A percentile compares a stretch with the other conserved stretches of the same genome.
phyloP scores from a whole-genome alignment of 345 rosid species.

The Brassica cretica region DNA sequence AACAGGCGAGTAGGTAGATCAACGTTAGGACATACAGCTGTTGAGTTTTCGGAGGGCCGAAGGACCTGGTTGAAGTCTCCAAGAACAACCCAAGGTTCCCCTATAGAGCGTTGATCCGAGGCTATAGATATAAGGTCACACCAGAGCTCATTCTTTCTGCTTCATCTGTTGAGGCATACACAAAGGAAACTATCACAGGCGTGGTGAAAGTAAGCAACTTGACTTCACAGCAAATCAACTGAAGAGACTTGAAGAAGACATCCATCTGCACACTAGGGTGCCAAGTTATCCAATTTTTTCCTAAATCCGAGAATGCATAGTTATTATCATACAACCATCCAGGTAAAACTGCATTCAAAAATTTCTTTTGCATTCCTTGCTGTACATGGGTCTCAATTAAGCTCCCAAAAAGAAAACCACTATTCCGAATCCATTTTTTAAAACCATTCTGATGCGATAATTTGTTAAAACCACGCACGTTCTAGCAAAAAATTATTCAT shows the following conservation, averaged over 20 bases:
- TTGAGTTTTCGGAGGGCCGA: too few species aligned
- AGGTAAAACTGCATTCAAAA: neutral
- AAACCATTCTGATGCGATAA: neutral
- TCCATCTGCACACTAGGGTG: neutral
- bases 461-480: neutral
- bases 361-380: neutral
- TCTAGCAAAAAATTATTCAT: neutral
- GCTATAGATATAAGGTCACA: too few species aligned
- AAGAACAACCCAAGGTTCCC: too few species aligned
- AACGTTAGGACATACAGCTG: too few species aligned
- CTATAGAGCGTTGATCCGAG: too few species aligned
- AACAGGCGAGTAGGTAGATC: too few species aligned
- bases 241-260: neutral
- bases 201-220: neutral
- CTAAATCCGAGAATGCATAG: neutral
- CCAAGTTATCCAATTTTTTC: neutral
- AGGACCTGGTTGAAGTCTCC: too few species aligned
- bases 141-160: neutral
- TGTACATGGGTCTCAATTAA: neutral
- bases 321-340: neutral
- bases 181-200: neutral
- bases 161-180: neutral
- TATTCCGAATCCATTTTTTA: neutral
- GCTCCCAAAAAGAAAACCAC: neutral
- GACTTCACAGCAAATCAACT: neutral